Evolutionary conservation across 192 early-diverging fungal genomes (phyloP).

Genomic region (Funneliformis geosporum): DNA sequence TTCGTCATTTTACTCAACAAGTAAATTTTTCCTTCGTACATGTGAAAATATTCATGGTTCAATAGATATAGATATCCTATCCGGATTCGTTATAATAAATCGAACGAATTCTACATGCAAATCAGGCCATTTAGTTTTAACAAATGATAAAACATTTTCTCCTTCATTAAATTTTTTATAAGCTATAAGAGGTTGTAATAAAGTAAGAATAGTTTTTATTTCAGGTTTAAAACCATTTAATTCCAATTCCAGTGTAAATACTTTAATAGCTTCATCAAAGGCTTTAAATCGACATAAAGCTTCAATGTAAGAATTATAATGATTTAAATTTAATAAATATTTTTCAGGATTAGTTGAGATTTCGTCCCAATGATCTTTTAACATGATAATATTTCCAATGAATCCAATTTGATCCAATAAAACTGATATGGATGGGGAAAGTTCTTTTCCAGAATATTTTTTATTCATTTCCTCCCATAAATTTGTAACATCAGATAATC

Average conservation of each 20-base stretch:
- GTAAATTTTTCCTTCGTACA: too few species aligned
- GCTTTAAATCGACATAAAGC: constrained; percentile 2
- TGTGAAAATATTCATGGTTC: too few species aligned
- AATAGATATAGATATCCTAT: too few species aligned
- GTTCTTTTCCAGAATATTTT: background rate
- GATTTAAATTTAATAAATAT: background rate
- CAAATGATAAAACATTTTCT: background rate
- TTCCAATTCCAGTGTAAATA: background rate
- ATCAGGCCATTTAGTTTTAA: background rate
- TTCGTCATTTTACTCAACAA: too few species aligned
- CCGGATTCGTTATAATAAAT: background rate
- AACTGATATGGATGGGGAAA: background rate
- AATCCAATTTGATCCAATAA: background rate
- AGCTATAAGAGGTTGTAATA: background rate
- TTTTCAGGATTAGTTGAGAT: background rate
- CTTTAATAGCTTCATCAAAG: background rate
- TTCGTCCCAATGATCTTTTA: background rate
- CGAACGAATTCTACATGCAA: background rate
- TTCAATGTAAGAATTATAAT: constrained; percentile 10
- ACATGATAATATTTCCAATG: background rate
- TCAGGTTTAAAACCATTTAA: background rate
- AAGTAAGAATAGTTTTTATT: background rate
- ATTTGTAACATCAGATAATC: background rate
- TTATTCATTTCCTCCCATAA: background rate
- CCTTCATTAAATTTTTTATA: background rate